Conservation (phyloP, 768 basidiomycete species). For the Strobilomyces confusus region DNA sequence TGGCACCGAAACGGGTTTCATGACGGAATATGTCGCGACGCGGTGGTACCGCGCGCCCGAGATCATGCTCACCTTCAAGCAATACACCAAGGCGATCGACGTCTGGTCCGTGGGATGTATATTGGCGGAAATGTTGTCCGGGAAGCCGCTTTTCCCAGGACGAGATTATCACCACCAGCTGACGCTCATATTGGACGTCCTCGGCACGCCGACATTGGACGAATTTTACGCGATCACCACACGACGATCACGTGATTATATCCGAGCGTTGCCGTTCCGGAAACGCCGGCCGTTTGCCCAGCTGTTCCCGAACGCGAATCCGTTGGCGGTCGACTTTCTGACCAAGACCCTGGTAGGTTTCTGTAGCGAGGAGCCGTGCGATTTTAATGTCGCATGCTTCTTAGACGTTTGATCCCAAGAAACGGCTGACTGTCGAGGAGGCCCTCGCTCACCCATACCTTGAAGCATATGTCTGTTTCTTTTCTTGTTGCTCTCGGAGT, state of each 20-base stretch:
- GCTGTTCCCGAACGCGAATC: constrained; percentile 88
- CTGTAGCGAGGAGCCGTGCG: too few relatives aligned
- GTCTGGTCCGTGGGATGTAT: constrained; percentile 88
- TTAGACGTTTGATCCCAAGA: constrained; percentile 96
- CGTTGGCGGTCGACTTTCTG: constrained; percentile 71
- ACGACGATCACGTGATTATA: constrained; percentile 88
- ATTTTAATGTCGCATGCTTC: neutral
- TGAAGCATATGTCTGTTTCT: constrained; percentile 73
- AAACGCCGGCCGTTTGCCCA: constrained; percentile 79
- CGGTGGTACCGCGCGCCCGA: constrained; percentile 99
- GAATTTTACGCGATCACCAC: constrained; percentile 98
- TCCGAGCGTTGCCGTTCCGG: constrained; percentile 90
- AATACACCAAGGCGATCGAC: constrained; percentile 96
- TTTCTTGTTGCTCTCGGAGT: neutral
- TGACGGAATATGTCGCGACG: constrained; percentile 98
- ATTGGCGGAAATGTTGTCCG: constrained; percentile 95
- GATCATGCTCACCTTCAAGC: constrained; percentile 99
- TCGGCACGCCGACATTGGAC: constrained; percentile 95
- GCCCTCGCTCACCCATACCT: constrained; percentile 94
- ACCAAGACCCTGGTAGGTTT: constrained; percentile 72
- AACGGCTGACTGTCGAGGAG: constrained; percentile 91
- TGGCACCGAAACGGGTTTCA: constrained; percentile 82
- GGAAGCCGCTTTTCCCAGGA: constrained; percentile 95
- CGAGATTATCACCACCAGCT: constrained; percentile 96
- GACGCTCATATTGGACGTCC: constrained; percentile 90